These are phyloP conservation scores for Postia placenta DNA, from an alignment of 768 basidiomycete species.

Conservation along the genomic window DNA sequence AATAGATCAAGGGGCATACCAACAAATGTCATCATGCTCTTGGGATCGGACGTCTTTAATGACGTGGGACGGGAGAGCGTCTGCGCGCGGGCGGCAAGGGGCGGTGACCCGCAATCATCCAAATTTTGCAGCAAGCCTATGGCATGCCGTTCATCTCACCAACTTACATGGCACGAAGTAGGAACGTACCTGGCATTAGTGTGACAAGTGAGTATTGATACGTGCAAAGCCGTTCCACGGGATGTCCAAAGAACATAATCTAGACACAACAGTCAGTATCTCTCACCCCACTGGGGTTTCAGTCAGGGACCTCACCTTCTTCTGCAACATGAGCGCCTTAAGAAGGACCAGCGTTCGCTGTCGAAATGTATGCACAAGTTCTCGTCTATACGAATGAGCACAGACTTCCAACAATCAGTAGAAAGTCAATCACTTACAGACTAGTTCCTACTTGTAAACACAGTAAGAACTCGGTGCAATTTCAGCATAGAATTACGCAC, in stretches of 20 bases:
- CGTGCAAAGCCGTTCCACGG: conserved; percentile 92
- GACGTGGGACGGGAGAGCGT: conserved; percentile 70
- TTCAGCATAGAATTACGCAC: conserved; percentile 35
- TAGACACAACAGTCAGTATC: conserved; percentile 27
- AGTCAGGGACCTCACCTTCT: too few relatives aligned
- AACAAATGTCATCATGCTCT: conserved; percentile 86
- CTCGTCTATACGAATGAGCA: conserved; percentile 52
- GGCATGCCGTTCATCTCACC: neutral
- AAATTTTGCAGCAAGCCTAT: conserved; percentile 87
- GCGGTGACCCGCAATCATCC: conserved; percentile 88
- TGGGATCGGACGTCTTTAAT: conserved; percentile 81
- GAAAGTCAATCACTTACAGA: conserved; percentile 37
- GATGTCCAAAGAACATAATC: conserved; percentile 97
- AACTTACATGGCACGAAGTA: neutral
- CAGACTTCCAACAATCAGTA: neutral
- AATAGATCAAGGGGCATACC: conserved; percentile 95
- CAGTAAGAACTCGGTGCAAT: conserved; percentile 2
- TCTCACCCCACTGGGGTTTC: too few relatives aligned
- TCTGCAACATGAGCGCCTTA: conserved; percentile 91
- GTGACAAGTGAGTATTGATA: conserved; percentile 98
- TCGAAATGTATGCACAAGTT: conserved; percentile 89
- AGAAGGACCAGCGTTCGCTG: conserved; percentile 90
- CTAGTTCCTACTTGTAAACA: conserved; percentile 49
- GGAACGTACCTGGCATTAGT: conserved; percentile 69
- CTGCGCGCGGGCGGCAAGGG: conserved; percentile 55